Base-by-base conservation (phyloP, 768 basidiomycete species). In the Trametes elegans region DNA sequence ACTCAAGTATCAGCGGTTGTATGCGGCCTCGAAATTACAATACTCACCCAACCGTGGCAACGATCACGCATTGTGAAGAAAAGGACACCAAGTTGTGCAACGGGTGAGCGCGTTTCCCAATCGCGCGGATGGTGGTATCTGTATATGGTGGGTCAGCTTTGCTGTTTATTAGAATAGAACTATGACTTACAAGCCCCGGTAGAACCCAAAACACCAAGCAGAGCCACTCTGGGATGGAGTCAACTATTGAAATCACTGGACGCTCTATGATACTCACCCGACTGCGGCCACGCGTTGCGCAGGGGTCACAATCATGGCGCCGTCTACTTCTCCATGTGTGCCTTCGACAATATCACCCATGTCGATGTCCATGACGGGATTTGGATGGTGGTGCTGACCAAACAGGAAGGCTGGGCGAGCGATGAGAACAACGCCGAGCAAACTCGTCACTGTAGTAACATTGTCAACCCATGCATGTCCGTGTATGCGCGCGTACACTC, bases 331-430 rank as follows among this genome's bases (percentile, higher is more conserved):
- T n/a, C 18, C 45, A 18, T 50, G 43, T 31, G 39, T 40, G 51
- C 49, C 57, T 21, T 55, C 61, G 1, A 56, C 49, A 0, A 36
- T 32, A 26, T 36, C 26, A n/a, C n/a, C n/a, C n/a, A n/a, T n/a
- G 14, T 44, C 54, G 8, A 46, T 19, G 18, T 44, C 42, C 3
- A 13, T 13, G 5, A 28, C 28, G 16, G 23, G 24, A 7, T 39
- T 43, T 29, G 41, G 46, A 32, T 45, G 59, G 24, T 26, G 57
- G 44, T 50, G 57, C 51, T 31, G 21, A 3, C 85, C 87, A 61
- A 97, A 95, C 7, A 97, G 61, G 47, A 84, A 82, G 0, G 77
- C 71, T 0, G 93, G 93, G 31, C 90, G 77, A 10, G 92, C 89
- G 45, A 97, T 91, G 7, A 93, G 74, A 13, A 94, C 67, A 8